Evolutionary conservation across 768 basidiomycete species (phyloP), one percentile per base, ranked within the genome.

Genomic region (Rossbeevera mucosa): DNA sequence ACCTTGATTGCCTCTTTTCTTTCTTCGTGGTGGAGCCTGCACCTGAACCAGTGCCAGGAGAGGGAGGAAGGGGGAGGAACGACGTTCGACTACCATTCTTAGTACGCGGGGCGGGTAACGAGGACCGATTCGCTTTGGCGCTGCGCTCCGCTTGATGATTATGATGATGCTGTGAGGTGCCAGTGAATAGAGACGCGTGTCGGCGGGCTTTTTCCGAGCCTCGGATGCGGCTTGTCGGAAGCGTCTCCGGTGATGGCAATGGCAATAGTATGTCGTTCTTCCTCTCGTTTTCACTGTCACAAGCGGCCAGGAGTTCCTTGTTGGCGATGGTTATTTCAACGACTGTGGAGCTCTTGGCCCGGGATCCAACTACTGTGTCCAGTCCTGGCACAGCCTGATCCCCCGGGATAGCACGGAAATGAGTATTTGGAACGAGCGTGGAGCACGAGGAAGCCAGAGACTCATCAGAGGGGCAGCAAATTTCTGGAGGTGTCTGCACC

Each of bases 1-100:
- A 63, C 20, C 57, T 45, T 7, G 53, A 56, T 16, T 14, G 13
- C 40, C 57, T 49, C 43, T 47, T 67, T n/a, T 51, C 65, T 46
- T 44, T 55, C 50, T 48, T 55, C 18, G 36, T 38, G n/a, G 36
- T 8, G 36, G 18, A 38, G 12, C 42, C 7, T 44, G 28, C 7
- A 13, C 40, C 26, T 5, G 45, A 11, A 18, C 29, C 20, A 36
- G 33, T 36, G 11, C n/a, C 33, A 9, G 47, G 38, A 9, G 29
- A 4, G 1, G 33, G 7, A 14, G 55, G 28, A 12, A 48, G 6
- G 11, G 36, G n/a, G n/a, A 38, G 36, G 36, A 38, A 38, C 5
- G 36, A 18, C n/a, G 5, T 18, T 38, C 18, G 11, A 38, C 4
- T 11, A 38, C n/a, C 36, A 12, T 18, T 38, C 18, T 11, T 38